Evolutionary conservation across 768 basidiomycete genomes (phyloP).

Genomic region (Grammothele lineata): DNA sequence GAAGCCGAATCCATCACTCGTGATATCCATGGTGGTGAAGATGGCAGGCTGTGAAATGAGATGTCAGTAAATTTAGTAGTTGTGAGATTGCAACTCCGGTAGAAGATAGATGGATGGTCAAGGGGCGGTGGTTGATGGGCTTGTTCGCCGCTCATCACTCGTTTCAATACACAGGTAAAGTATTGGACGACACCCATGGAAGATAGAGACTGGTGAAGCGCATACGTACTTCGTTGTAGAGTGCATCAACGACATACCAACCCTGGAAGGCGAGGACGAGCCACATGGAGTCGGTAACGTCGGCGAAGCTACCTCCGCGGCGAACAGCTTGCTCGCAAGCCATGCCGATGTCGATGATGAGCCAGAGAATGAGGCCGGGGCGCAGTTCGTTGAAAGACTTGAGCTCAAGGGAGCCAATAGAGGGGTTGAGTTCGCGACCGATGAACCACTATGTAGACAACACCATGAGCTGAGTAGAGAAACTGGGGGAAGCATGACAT

Average conservation of each 20-base stretch:
- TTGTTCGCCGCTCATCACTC: too few species aligned
- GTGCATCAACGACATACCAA: constrained; percentile 80
- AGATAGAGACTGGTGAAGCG: too few species aligned
- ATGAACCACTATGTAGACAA: constrained; percentile 68
- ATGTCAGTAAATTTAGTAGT: background rate
- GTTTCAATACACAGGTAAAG: background rate
- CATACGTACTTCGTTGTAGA: constrained; percentile 81
- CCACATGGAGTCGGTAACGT: constrained; percentile 87
- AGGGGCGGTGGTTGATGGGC: too few species aligned
- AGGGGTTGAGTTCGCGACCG: constrained; percentile 92
- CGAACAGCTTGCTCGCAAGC: constrained; percentile 86
- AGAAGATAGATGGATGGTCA: too few species aligned
- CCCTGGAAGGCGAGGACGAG: constrained; percentile 82
- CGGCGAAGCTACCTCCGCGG: constrained; percentile 54
- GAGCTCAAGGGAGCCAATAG: constrained; percentile 70
- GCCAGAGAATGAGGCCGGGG: constrained; percentile 90
- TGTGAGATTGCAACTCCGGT: too few species aligned
- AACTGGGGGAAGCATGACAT: constrained; percentile 33
- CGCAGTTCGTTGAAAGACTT: constrained; percentile 80
- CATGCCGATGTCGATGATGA: constrained; percentile 85
- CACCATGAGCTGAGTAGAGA: too few species aligned
- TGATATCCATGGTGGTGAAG: constrained; percentile 96
- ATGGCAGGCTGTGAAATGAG: constrained; percentile 60
- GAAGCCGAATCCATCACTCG: constrained; percentile 96
- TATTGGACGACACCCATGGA: background rate